These are phyloP conservation scores for Hypholoma sublateritium DNA, from an alignment of 768 basidiomycete species.

Conservation along the genomic window DNA sequence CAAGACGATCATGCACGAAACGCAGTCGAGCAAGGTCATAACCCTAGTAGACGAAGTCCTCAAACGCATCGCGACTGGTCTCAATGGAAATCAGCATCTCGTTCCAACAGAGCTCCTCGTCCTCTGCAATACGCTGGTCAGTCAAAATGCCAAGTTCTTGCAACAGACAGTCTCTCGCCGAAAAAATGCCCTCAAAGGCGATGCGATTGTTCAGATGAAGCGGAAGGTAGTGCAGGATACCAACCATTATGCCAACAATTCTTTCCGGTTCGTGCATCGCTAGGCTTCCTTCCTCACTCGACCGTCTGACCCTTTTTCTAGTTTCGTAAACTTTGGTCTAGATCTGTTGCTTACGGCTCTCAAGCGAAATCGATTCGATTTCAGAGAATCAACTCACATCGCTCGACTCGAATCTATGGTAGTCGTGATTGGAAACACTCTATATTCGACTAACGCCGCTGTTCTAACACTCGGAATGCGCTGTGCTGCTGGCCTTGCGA, in stretches of 20 bases:
- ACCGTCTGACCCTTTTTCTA: slow-evolving; percentile 25
- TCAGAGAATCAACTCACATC: slow-evolving; percentile 70
- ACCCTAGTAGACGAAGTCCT: slow-evolving; percentile 86
- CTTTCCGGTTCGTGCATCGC: slow-evolving; percentile 62
- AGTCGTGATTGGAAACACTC: slow-evolving; percentile 82
- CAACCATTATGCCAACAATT: slow-evolving; percentile 83
- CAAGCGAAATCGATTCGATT: slow-evolving; percentile 83
- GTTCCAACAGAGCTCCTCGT: slow-evolving; percentile 69
- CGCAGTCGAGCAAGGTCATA: slow-evolving; percentile 78
- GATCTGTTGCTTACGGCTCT: slow-evolving; percentile 89
- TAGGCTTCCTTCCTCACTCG: not conserved
- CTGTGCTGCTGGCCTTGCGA: slow-evolving; percentile 76
- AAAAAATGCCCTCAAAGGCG: slow-evolving; percentile 42
- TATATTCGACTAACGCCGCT: slow-evolving; percentile 79
- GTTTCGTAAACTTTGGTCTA: slow-evolving; percentile 89
- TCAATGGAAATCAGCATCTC: slow-evolving; percentile 81
- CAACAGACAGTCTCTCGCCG: slow-evolving; percentile 49
- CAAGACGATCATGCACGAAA: slow-evolving; percentile 82
- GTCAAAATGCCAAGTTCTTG: slow-evolving; percentile 86
- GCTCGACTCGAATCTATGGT: slow-evolving; percentile 88
- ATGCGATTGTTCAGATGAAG: slow-evolving; percentile 78
- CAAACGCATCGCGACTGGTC: slow-evolving; percentile 75
- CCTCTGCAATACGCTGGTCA: slow-evolving; percentile 87
- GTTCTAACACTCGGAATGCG: slow-evolving; percentile 79
- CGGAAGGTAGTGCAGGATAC: slow-evolving; percentile 52